phyloP scores from a whole-genome alignment of 495 filamentous ascomycete genomes.

The Talaromyces proteolyticus region DNA sequence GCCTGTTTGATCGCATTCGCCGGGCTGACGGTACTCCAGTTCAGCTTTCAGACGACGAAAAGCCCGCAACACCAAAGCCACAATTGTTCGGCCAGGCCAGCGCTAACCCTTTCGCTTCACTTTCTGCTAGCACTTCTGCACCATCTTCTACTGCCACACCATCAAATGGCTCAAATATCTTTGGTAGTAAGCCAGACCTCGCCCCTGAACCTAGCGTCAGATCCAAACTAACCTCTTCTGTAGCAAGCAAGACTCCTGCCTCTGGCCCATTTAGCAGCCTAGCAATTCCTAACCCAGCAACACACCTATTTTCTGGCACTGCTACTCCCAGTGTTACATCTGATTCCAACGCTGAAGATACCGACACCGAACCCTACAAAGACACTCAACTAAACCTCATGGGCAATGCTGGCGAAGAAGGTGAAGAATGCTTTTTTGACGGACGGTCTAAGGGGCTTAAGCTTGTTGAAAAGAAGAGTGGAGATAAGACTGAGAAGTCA shows the following conservation, averaged over 20 bases:
- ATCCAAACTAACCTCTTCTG: constrained; percentile 5
- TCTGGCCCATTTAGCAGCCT: constrained; percentile 13
- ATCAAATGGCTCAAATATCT: constrained; percentile 14
- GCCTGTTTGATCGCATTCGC: constrained; percentile 52
- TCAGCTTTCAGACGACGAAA: constrained; percentile 4
- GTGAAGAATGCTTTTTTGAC: constrained; percentile 60
- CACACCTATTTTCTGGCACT: constrained; percentile 8
- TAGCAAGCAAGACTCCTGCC: constrained; percentile 25
- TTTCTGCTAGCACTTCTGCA: constrained; percentile 5
- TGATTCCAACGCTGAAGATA: constrained; percentile 54
- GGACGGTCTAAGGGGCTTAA: constrained; percentile 58
- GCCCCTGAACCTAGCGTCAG: neutral
- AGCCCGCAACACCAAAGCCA: neutral
- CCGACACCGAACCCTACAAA: constrained; percentile 47
- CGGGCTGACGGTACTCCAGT: constrained; percentile 4
- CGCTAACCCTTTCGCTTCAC: constrained; percentile 16
- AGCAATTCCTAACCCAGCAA: constrained; percentile 26
- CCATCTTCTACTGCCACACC: constrained; percentile 13
- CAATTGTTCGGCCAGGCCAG: constrained; percentile 11
- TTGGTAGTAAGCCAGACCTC: constrained; percentile 11
- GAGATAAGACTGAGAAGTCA: constrained; percentile 24
- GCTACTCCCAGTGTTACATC: constrained; percentile 45
- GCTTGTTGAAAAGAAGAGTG: constrained; percentile 25
- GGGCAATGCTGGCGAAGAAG: constrained; percentile 62
- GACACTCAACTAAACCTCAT: constrained; percentile 54